Evolutionary conservation across 202 grass and related monocot genomes (phyloP), one percentile per base, ranked within the genome.

Genomic region (Schoenoplectus triqueter): DNA sequence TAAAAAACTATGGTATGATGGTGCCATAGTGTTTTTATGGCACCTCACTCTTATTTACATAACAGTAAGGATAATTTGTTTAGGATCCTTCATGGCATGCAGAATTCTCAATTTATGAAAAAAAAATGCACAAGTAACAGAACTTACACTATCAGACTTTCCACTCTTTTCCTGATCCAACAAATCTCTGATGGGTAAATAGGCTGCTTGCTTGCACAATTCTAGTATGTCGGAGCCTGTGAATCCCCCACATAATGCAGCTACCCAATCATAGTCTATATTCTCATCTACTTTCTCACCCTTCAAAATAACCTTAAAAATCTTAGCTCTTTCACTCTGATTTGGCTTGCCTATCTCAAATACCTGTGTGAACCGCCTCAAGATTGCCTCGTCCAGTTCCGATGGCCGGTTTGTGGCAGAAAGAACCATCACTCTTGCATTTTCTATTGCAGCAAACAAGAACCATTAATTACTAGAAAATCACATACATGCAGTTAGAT

Each of bases 401-500:
- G 96, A 94, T 49, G 96, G 96, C 20, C 96, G 91, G 74, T 99
- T 99, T 84, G 96, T 99, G 52, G 96, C 96, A 86, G 96, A 93
- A 89, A 99, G 93, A 72, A 99, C 96, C 96, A 95, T 99, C 86
- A 99, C 96, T 70, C 91, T 92, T 72, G 96, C 89, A 94, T 95
- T 92, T 81, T 92, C 96, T 99, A 66, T 64, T 90, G 66, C 45
- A 85, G 45, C 14, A 73, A 31, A 31, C 31, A 31, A 46, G 85
- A 9, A 18, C 17, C 47, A 52, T 64, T 31, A 67, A n/a, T 82
- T 48, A 57, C 73, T 2, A 61, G 11, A 60, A 78, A 17, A 13
- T 75, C 3, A 3, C 17, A 54, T 15, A 54, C 31, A 31, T 4
- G 72, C 47, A 54, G 10, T 75, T 75, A 14, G 49, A 66, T 17